Evolutionary conservation across 2,329 filamentous ascomycete species (phyloP).

Genomic region (Colletotrichum siamense): DNA sequence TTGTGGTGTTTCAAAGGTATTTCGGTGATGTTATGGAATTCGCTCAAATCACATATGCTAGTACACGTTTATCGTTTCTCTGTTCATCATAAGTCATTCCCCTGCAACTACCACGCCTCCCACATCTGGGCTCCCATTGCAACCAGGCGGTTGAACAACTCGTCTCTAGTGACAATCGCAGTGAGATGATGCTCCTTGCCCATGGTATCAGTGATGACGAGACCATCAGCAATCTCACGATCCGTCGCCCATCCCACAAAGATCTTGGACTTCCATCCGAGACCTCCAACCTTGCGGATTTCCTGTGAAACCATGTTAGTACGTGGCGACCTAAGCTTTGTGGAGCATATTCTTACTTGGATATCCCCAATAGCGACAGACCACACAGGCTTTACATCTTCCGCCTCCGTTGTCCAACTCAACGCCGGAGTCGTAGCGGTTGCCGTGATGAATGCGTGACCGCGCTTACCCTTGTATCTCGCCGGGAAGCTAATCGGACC

Average conservation of each 20-base stretch:
- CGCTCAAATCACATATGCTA: not conserved
- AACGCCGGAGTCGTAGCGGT: constrained; percentile 72
- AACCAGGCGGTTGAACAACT: constrained; percentile 80
- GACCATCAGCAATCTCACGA: constrained; percentile 75
- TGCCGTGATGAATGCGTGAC: constrained; percentile 73
- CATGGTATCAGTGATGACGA: constrained; percentile 67
- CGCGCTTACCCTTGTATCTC: constrained; percentile 73
- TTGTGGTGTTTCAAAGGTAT: too few relatives aligned
- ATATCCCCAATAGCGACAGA: constrained; percentile 75
- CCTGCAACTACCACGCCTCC: constrained; percentile 68
- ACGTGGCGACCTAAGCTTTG: accelerated
- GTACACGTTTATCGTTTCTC: not conserved
- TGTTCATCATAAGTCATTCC: not conserved
- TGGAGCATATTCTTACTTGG: constrained; percentile 22
- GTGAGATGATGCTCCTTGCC: constrained; percentile 68
- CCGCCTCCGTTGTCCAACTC: constrained; percentile 63
- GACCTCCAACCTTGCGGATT: constrained; percentile 79
- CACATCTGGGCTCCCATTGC: constrained; percentile 83
- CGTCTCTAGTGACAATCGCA: constrained; percentile 74
- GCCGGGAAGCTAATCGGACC: constrained; percentile 82
- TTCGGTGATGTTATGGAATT: not conserved
- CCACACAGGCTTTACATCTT: constrained; percentile 67
- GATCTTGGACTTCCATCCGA: constrained; percentile 86
- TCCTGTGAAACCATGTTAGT: constrained; percentile 42
- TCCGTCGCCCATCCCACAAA: constrained; percentile 81